Conservation (phyloP, 352 stramenopile genomes). For the Globisporangium megalacanthum region DNA sequence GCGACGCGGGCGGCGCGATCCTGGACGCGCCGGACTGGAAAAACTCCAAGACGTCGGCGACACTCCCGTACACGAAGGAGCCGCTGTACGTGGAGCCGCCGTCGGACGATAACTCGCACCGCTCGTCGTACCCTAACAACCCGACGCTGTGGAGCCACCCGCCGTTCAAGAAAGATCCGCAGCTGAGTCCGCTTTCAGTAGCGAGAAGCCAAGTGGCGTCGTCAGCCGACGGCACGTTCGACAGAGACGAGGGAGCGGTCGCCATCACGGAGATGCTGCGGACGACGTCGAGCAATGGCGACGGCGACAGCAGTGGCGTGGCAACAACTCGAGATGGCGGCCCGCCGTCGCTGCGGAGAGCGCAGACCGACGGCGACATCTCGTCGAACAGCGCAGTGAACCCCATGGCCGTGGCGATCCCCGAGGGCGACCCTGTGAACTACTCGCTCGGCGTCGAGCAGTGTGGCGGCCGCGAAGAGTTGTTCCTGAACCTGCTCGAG, state of each 20-base stretch:
- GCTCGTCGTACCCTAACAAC: conserved; percentile 45
- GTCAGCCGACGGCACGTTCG: conserved; percentile 36
- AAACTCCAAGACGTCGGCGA: conserved; percentile 50
- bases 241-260: conserved; percentile 8
- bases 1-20: conserved; percentile 38
- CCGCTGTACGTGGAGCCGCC: conserved; percentile 54
- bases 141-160: conserved; percentile 62
- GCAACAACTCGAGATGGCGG: not conserved
- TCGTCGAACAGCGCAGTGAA: conserved; percentile 8
- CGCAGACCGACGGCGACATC: conserved; percentile 12
- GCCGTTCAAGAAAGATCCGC: conserved; percentile 33
- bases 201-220: conserved; percentile 9
- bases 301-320: not conserved
- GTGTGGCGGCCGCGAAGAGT: conserved; percentile 68
- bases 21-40: conserved; percentile 62
- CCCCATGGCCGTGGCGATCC: conserved; percentile 49
- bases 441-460: conserved; percentile 74
- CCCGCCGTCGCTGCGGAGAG: conserved; percentile 3
- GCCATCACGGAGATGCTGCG: conserved; percentile 5
- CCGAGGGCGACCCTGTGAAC: conserved; percentile 74
- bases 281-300: not conserved
- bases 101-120: conserved; percentile 28
- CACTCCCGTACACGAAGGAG: conserved; percentile 61
- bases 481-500: conserved; percentile 75
- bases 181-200: conserved; percentile 11